These are phyloP conservation scores for Flaveria floridana DNA, from an alignment of 140 eudicot genomes.

Conservation along the genomic window DNA sequence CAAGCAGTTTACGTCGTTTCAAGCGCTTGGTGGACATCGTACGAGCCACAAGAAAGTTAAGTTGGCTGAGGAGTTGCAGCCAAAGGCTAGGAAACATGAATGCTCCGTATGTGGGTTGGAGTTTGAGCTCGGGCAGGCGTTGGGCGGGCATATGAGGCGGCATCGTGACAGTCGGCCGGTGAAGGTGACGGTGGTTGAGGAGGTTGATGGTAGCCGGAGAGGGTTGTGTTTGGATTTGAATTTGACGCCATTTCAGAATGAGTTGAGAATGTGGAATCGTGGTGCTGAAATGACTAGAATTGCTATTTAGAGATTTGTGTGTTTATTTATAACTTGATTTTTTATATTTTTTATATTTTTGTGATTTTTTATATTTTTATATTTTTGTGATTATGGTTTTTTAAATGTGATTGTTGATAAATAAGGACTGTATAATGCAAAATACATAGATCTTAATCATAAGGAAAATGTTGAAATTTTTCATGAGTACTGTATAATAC, in stretches of 20 bases:
- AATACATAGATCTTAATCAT: neutral
- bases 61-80: constrained; percentile 11
- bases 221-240: constrained; percentile 43
- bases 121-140: constrained; percentile 47
- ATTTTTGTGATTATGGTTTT: neutral
- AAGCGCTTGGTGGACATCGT: constrained; percentile 59
- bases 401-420: neutral
- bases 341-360: neutral
- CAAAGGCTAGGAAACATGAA: constrained; percentile 35
- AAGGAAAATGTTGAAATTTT: neutral
- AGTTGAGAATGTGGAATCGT: constrained; percentile 28
- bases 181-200: constrained; percentile 12
- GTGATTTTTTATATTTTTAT: neutral
- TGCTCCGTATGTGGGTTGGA: constrained; percentile 49
- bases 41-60: constrained; percentile 45
- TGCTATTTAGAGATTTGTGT: constrained; percentile 17
- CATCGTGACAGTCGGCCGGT: constrained; percentile 32
- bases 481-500: no score
- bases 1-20: constrained; percentile 45
- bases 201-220: constrained; percentile 15
- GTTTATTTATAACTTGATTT: neutral
- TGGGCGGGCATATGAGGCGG: constrained; percentile 55
- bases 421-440: neutral
- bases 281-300: constrained; percentile 28
- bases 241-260: constrained; percentile 40